A percentile compares a stretch with the other conserved stretches of the same genome.
Conservation (phyloP, 805 yeast genomes). For the Ogataea nitratoaversa region DNA sequence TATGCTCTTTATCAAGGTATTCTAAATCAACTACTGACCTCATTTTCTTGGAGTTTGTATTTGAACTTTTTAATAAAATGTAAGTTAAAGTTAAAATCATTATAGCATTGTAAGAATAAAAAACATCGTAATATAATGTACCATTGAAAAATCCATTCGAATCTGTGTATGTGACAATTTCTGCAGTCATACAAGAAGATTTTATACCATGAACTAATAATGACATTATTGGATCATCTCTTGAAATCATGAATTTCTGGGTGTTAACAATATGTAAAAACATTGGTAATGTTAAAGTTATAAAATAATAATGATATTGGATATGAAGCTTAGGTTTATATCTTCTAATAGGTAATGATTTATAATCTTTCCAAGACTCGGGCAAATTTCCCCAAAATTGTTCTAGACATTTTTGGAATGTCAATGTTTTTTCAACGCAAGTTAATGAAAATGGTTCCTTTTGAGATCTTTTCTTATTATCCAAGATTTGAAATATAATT, state of each 20-base stretch:
- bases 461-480: slow-evolving; percentile 33
- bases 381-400: slow-evolving; percentile 34
- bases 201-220: slow-evolving; percentile 38
- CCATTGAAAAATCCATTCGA: slow-evolving; percentile 39
- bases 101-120: slow-evolving; percentile 40
- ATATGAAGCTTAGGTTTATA: slow-evolving; percentile 40
- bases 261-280: slow-evolving; percentile 35
- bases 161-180: slow-evolving; percentile 32
- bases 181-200: slow-evolving; percentile 37
- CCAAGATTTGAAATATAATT: slow-evolving; percentile 37
- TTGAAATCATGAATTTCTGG: slow-evolving; percentile 32
- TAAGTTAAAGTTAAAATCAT: slow-evolving; percentile 39
- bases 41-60: slow-evolving; percentile 11
- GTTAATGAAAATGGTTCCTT: slow-evolving; percentile 37
- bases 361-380: slow-evolving; percentile 29
- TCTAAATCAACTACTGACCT: slow-evolving; percentile 26
- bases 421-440: slow-evolving; percentile 38
- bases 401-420: slow-evolving; percentile 32
- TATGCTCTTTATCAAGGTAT: slow-evolving; percentile 23
- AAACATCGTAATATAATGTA: slow-evolving; percentile 41
- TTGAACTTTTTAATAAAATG: slow-evolving; percentile 29
- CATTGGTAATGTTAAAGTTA: slow-evolving; percentile 41
- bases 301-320: slow-evolving; percentile 38
- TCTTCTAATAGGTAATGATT: slow-evolving; percentile 30
- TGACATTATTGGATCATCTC: slow-evolving; percentile 39